Evolutionary conservation across 306 rosid genomes (phyloP), one percentile per base, ranked within the genome.

Genomic region (Cicer chorassanicum): DNA sequence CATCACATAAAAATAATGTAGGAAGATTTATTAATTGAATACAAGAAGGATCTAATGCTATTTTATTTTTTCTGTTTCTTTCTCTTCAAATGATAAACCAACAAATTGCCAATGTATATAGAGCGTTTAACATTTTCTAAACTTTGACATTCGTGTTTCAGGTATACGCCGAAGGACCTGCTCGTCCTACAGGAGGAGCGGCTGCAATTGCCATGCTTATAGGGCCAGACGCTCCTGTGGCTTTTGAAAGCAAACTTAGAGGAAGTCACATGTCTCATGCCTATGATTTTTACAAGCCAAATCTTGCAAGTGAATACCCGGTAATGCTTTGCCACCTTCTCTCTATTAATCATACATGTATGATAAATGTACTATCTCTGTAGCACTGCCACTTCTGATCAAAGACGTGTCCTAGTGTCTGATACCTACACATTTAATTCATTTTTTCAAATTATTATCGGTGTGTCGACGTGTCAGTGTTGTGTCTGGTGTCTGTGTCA

Each of bases 121-220:
- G 10, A 73, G 2, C 39, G 2, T 42, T 24, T 5, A 55, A 45
- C 62, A 21, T 70, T 49, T 57, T 60, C 59, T 49, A 19, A 76
- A 12, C 34, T 29, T 1, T 48, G 60, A 18, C 56, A 79, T 53
- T 70, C 50, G 69, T 77, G 61, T 78, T 72, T 80, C 83, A 90
- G 98, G 92, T 92, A 63, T 92, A 88, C 61, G 98, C 98, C 3
- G 96, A 88, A 71, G 98, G 98, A 76, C 93, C 98, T 0, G 96
- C 98, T 67, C 84, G 96, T 54, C 96, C 98, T n/a, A 92, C 98
- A 2, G 96, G 98, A 61, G 98, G 98, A 81, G 98, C 98, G 63
- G 96, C 93, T 70, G 98, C 96, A 48, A 76, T 92, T 84, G 96
- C 96, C 57, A 67, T 88, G 86, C 93, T 92, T 68, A 76, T 90